These are phyloP conservation scores for Escovopsis weberi DNA, from an alignment of 2,329 filamentous ascomycete genomes.

Conservation along the genomic window DNA sequence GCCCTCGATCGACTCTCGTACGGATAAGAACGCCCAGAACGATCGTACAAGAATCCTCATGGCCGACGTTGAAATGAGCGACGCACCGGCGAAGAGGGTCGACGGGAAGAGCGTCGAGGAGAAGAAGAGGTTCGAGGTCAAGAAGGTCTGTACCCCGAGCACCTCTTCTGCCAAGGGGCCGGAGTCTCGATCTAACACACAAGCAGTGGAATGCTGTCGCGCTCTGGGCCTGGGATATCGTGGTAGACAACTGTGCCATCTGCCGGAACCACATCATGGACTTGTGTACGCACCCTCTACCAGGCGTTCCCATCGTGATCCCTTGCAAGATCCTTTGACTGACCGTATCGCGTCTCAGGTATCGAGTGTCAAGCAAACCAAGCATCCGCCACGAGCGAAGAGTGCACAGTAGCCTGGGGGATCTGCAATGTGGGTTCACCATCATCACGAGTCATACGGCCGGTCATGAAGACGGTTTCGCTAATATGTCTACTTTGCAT, in stretches of 20 bases:
- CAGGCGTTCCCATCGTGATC: neutral
- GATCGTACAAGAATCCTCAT: constrained; percentile 30
- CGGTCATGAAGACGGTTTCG: constrained; percentile 13
- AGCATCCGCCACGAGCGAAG: constrained; percentile 89
- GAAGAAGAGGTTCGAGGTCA: constrained; percentile 97
- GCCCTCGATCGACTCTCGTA: neutral
- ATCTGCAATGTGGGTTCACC: constrained; percentile 79
- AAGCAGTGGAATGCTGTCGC: constrained; percentile 92
- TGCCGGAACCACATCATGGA: constrained; percentile 99
- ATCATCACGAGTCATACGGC: neutral
- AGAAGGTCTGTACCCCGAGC: constrained; percentile 58
- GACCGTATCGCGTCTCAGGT: constrained; percentile 31
- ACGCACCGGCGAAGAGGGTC: constrained; percentile 53
- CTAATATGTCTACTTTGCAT: constrained; percentile 11
- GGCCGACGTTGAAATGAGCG: constrained; percentile 96
- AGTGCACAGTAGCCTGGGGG: constrained; percentile 97
- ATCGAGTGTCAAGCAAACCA: constrained; percentile 99
- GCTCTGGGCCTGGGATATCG: constrained; percentile 98
- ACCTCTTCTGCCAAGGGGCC: neutral
- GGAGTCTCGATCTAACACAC: neutral
- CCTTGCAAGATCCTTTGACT: neutral
- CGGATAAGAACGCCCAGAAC: too few species aligned
- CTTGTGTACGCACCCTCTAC: constrained; percentile 50
- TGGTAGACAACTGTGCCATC: constrained; percentile 98
- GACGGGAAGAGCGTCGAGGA: constrained; percentile 41